Evolutionary conservation across 768 basidiomycete species (phyloP).

Genomic region (Agaricus blazei): DNA sequence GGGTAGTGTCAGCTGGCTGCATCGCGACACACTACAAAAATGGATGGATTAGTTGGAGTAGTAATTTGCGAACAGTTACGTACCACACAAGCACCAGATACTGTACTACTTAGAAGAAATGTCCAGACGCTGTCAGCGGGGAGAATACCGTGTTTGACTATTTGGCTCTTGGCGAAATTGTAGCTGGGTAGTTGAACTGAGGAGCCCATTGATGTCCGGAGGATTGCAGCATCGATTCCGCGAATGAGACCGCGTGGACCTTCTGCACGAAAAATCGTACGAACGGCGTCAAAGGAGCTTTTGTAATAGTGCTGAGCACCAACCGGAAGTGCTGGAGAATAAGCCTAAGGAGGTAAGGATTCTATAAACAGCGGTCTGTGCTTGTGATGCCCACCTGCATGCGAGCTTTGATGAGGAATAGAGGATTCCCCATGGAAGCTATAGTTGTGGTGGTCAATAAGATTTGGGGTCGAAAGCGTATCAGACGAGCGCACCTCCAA

Average conservation of each 20-base stretch:
- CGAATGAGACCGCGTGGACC: constrained; percentile 76
- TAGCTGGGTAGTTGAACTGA: constrained; percentile 96
- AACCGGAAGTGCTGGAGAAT: constrained; percentile 90
- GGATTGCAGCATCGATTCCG: constrained; percentile 89
- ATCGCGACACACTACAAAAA: constrained; percentile 70
- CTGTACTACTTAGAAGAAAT: constrained; percentile 80
- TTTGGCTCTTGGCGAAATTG: constrained; percentile 82
- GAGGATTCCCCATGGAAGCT: constrained; percentile 81
- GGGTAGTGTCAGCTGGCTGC: constrained; percentile 91
- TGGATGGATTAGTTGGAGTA: constrained; percentile 6
- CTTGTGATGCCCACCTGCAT: constrained; percentile 71
- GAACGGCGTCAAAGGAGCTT: constrained; percentile 74
- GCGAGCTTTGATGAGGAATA: constrained; percentile 94
- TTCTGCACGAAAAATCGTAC: constrained; percentile 75
- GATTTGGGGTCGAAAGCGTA: not conserved
- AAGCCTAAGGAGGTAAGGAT: constrained; percentile 51
- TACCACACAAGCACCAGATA: constrained; percentile 92
- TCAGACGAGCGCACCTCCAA: constrained; percentile 60
- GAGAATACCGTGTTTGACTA: constrained; percentile 64
- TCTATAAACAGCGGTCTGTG: not conserved
- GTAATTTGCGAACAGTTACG: not conserved
- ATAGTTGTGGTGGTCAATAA: constrained; percentile 5
- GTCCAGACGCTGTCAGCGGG: constrained; percentile 80
- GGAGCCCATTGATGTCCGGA: constrained; percentile 93
- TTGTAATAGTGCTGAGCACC: constrained; percentile 94